Evolutionary conservation across 352 stramenopile species (phyloP).

Genomic region (Aphanomyces astaci): DNA sequence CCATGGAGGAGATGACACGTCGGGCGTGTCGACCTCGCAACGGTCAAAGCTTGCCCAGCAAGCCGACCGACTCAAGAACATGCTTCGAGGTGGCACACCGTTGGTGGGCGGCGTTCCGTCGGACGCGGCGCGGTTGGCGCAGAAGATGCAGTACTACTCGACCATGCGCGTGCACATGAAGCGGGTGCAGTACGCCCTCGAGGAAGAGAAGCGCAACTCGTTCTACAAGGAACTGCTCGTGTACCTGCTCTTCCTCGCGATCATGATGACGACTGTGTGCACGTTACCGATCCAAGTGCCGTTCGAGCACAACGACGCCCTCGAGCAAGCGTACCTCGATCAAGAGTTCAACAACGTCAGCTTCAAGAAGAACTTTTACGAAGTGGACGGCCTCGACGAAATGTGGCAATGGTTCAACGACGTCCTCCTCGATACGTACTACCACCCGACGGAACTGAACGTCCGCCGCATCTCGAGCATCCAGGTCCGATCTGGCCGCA

Average conservation of each 20-base stretch:
- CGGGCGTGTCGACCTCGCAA: background rate
- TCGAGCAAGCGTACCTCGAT: slow-evolving; percentile 53
- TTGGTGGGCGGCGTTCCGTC: background rate
- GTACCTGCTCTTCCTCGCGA: slow-evolving; percentile 57
- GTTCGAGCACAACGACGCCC: slow-evolving; percentile 58
- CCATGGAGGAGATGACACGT: no score
- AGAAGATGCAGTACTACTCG: slow-evolving; percentile 59
- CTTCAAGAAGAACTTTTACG: slow-evolving; percentile 57
- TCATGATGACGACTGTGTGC: slow-evolving; percentile 54
- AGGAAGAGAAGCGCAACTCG: slow-evolving; percentile 77
- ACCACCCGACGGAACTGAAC: slow-evolving; percentile 57
- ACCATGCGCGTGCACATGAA: slow-evolving; percentile 84
- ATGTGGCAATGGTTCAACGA: slow-evolving; percentile 68
- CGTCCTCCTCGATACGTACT: slow-evolving; percentile 60
- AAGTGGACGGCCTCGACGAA: slow-evolving; percentile 52
- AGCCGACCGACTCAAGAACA: slow-evolving; percentile 1
- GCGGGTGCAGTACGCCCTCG: slow-evolving; percentile 64
- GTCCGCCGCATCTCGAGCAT: slow-evolving; percentile 52
- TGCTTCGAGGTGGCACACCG: background rate
- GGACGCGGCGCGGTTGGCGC: slow-evolving; percentile 33
- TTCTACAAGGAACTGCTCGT: slow-evolving; percentile 74
- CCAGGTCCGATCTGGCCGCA: slow-evolving; percentile 50
- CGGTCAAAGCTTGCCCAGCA: background rate
- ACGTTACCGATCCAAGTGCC: slow-evolving; percentile 63
- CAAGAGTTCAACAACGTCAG: slow-evolving; percentile 53